A percentile compares a stretch with the other conserved stretches of the same genome.
These are phyloP conservation scores for Cornus suecica DNA, from an alignment of 148 eudicot genomes.

Conservation along the genomic window DNA sequence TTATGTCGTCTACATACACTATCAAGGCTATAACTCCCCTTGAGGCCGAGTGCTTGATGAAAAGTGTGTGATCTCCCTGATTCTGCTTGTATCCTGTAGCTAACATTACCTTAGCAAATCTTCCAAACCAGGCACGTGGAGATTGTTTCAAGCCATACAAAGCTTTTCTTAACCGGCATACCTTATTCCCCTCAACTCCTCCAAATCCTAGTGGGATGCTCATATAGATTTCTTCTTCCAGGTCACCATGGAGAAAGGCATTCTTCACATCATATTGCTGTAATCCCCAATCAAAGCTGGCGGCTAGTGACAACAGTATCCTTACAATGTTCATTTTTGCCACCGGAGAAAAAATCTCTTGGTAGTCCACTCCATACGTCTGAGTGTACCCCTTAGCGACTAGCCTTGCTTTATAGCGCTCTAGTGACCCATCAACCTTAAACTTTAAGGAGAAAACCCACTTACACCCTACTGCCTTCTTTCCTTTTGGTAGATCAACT, in stretches of 20 bases:
- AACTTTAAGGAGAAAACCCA: no score
- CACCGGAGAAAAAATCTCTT: slow-evolving; percentile 1
- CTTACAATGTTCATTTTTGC: slow-evolving; percentile 1
- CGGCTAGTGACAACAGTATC: not conserved
- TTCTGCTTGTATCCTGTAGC: no score
- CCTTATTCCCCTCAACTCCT: no score
- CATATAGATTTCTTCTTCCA: no score
- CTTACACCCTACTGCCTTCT: not conserved
- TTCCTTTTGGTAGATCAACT: not conserved
- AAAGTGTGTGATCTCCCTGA: no score
- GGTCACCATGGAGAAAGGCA: no score
- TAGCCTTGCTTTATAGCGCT: no score
- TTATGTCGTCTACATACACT: slow-evolving; percentile 9
- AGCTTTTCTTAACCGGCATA: not conserved
- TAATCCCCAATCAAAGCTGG: slow-evolving; percentile 1
- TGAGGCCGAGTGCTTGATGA: no score
- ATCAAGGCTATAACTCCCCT: no score
- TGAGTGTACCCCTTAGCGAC: no score
- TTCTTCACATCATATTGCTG: not conserved
- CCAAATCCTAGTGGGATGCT: no score
- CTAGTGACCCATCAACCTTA: not conserved
- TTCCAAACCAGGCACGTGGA: not conserved
- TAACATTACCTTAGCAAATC: not conserved
- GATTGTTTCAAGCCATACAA: slow-evolving; percentile 2
- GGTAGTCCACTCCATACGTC: slow-evolving; percentile 5